These are phyloP conservation scores for Schizosaccharomyces lindneri DNA, from an alignment of 805 yeast genomes.

Conservation along the genomic window DNA sequence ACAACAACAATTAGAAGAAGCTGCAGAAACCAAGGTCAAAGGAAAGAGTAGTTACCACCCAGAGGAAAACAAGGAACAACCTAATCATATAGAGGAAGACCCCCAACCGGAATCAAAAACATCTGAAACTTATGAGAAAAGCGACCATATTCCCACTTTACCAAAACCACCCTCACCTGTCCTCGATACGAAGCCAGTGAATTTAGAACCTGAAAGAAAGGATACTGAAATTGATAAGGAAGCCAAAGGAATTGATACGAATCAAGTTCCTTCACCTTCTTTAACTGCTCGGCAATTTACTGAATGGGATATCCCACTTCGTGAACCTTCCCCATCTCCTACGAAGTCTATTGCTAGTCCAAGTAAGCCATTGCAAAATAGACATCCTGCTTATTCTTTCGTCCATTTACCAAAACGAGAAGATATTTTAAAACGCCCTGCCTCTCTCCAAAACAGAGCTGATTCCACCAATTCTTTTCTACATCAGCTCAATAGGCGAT, in stretches of 20 bases:
- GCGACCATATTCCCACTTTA: neutral
- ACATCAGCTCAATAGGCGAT: neutral
- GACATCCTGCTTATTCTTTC: neutral
- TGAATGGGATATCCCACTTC: neutral
- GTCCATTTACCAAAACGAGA: neutral
- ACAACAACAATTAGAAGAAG: neutral
- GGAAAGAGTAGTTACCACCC: no score
- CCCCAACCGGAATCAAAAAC: neutral
- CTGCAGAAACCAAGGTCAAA: neutral
- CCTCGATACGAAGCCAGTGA: no score
- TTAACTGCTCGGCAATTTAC: neutral
- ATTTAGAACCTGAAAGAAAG: no score
- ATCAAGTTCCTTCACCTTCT: neutral
- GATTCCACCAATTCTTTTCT: neutral
- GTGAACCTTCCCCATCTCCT: neutral
- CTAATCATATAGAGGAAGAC: neutral
- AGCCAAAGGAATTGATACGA: neutral
- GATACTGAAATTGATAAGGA: neutral
- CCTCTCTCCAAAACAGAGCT: neutral
- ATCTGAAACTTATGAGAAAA: neutral
- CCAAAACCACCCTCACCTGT: no score
- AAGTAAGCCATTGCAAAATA: neutral
- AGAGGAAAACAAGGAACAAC: neutral
- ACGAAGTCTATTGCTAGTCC: neutral
- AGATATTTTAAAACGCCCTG: neutral